Evolutionary conservation across 495 filamentous ascomycete genomes (phyloP).

Genomic region (Tuber brumale): DNA sequence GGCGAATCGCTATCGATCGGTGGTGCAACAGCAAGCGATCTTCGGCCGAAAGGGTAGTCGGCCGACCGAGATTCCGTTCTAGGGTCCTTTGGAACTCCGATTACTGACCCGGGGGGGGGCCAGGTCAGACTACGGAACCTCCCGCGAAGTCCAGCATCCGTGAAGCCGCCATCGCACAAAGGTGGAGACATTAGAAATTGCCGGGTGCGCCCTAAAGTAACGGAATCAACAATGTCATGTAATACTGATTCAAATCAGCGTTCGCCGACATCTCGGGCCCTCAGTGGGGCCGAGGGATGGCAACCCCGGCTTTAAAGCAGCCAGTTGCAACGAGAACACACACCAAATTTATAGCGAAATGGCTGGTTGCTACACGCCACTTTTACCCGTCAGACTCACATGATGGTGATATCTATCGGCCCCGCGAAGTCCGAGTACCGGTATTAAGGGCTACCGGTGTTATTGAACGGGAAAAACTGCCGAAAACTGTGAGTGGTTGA

Average conservation of each 20-base stretch:
- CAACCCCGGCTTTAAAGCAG: not conserved
- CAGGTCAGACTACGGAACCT: not conserved
- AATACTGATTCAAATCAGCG: not conserved
- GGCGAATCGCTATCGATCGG: not conserved
- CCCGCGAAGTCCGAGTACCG: not conserved
- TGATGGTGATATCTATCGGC: not conserved
- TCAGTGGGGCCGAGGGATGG: not conserved
- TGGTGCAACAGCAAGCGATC: not conserved
- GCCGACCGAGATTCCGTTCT: not conserved
- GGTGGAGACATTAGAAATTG: not conserved
- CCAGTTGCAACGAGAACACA: not conserved
- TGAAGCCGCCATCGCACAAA: not conserved
- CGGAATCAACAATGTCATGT: not conserved
- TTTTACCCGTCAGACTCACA: not conserved
- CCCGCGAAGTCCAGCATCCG: not conserved
- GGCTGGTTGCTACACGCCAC: not conserved
- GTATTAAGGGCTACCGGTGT: too few species aligned
- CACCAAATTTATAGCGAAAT: not conserved
- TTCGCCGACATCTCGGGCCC: not conserved
- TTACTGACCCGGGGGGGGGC: not conserved
- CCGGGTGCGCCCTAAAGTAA: not conserved
- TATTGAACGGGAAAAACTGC: not conserved
- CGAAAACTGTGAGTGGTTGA: not conserved
- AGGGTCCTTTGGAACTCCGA: not conserved
- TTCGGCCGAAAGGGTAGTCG: not conserved